Evolutionary conservation across 2,329 filamentous ascomycete genomes (phyloP).

Genomic region (Cercospora zeina): DNA sequence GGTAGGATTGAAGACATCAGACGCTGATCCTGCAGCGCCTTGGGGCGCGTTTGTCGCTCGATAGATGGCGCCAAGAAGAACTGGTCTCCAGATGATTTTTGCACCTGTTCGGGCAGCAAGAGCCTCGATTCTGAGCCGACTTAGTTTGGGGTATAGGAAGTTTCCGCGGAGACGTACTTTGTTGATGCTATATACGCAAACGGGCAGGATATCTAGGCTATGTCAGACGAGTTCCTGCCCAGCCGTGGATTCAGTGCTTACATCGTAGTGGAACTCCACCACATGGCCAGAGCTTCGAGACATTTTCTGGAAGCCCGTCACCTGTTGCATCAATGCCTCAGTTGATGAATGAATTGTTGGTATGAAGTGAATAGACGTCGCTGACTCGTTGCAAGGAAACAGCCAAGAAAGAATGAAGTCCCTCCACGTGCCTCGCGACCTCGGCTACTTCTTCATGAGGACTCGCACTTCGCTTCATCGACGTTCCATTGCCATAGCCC

Average conservation of each 20-base stretch:
- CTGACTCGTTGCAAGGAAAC: neutral
- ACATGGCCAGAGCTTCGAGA: constrained; percentile 11
- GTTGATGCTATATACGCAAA: constrained; percentile 33
- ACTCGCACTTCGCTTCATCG: constrained; percentile 10
- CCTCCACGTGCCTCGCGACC: constrained; percentile 5
- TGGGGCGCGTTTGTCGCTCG: constrained; percentile 31
- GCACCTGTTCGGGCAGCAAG: constrained; percentile 28
- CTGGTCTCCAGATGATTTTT: constrained; percentile 27
- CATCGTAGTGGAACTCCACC: constrained; percentile 32
- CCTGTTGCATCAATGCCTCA: neutral
- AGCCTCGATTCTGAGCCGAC: constrained; percentile 24
- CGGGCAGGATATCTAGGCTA: constrained; percentile 28
- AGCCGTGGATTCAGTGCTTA: constrained; percentile 12
- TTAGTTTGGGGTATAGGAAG: neutral
- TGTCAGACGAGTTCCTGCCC: neutral
- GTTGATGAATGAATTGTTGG: neutral
- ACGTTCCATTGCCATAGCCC: constrained; percentile 2
- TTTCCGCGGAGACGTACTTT: constrained; percentile 16
- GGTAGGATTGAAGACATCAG: constrained; percentile 31
- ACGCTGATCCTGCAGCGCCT: constrained; percentile 32
- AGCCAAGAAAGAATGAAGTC: constrained; percentile 2
- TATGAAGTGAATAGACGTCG: neutral
- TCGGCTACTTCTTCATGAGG: constrained; percentile 9
- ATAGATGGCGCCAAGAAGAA: constrained; percentile 32
- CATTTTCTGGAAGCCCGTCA: neutral